These are phyloP conservation scores for Boletus rufocinnamomeus DNA, from an alignment of 768 basidiomycete genomes.

Conservation along the genomic window DNA sequence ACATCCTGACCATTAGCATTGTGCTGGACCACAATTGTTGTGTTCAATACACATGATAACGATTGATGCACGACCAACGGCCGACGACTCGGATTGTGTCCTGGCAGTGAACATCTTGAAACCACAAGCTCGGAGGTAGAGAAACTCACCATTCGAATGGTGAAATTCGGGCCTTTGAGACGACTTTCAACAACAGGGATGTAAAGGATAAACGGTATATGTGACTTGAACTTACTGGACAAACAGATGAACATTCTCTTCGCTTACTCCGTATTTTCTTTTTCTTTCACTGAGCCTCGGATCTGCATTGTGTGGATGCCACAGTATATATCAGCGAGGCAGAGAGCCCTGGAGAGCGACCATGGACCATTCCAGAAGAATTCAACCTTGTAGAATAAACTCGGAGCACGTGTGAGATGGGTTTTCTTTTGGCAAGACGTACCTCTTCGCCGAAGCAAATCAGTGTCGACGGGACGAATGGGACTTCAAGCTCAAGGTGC, in stretches of 20 bases:
- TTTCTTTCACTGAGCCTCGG: not conserved
- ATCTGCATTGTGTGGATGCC: conserved; percentile 3
- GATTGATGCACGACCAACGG: not conserved
- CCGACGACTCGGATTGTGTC: conserved; percentile 2
- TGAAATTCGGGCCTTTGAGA: not conserved
- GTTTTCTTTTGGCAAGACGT: not conserved
- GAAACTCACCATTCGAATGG: not conserved
- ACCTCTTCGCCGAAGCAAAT: conserved; percentile 9
- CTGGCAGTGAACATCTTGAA: not conserved
- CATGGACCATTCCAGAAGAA: conserved; percentile 6
- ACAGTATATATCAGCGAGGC: not conserved
- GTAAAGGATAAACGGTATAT: not conserved
- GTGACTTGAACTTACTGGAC: not conserved
- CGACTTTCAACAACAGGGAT: not conserved
- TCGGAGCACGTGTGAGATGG: no score
- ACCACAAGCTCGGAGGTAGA: not conserved
- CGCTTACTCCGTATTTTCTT: not conserved
- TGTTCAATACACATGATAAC: not conserved
- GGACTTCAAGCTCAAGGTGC: no score
- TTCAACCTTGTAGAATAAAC: no score
- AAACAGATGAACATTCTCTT: not conserved
- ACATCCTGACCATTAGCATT: no score
- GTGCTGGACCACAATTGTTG: no score
- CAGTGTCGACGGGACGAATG: no score
- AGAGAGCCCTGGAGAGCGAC: conserved; percentile 12